Evolutionary conservation across 352 stramenopile genomes (phyloP), one percentile per base, ranked within the genome.

Genomic region (Pythium phragmiticola): DNA sequence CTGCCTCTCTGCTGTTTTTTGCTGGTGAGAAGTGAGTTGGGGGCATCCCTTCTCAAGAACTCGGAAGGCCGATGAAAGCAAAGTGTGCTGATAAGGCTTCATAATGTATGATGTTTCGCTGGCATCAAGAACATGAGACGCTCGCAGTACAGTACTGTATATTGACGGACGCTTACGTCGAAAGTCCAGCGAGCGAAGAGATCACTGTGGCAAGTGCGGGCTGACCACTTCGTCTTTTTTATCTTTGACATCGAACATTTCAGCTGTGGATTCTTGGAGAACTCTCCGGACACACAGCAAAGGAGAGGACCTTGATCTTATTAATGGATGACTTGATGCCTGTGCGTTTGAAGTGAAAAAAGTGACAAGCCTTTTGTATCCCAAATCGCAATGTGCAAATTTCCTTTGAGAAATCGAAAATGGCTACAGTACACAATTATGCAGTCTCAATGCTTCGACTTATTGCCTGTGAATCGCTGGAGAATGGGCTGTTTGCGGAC

Each of bases 191-290:
- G 34, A 9, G 34, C 4, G 34, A 28, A 23, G 47, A 63, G 56
- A 63, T 36, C 46, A 63, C 46, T 63, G 56, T 63, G 56, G 56
- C 56, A 57, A 65, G 47, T 58, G 47, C 28, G 16, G 4, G 39
- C 58, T 65, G 58, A 58, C 58, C 58, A 65, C 58, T 52, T 65
- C 19, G 16, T 52, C 17, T 58, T 58, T 58, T 52, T 49, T 65
- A 39, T 65, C 49, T 57, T 36, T 33, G 34, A 7, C 19, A 28
- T n/a, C 37, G 45, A 54, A 55, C 58, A 65, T 36, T 65, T 34
- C 47, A 65, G 49, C 55, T 45, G 16, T 21, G 50, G 49, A 58
- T 17, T 47, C 19, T 48, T 54, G 33, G n/a, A 58, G 43, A 65
- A 65, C 58, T 42, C 49, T 65, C 58, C 49, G 48, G 47, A 64